Percentiles rank a stretch among this genome's conserved stretches.
Evolutionary conservation across 805 yeast species (phyloP).

Genomic region (Candida arabinofermentans): DNA sequence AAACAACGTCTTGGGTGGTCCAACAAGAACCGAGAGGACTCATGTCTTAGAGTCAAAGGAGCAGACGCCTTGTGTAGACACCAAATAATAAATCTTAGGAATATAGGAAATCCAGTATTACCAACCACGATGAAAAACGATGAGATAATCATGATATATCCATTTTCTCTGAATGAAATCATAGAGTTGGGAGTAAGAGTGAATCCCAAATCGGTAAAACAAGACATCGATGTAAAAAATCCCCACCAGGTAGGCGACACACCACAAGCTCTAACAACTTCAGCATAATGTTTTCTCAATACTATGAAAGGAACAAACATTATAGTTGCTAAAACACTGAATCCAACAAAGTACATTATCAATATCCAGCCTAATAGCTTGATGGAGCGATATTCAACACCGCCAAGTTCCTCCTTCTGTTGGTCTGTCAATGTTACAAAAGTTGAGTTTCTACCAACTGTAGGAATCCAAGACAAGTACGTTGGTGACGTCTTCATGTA

Average conservation of each 20-base stretch:
- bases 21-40: slow-evolving; percentile 77
- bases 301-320: slow-evolving; percentile 62
- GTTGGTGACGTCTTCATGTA: slow-evolving; percentile 42
- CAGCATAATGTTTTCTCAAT: slow-evolving; percentile 37
- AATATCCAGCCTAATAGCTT: slow-evolving; percentile 69
- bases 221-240: slow-evolving; percentile 71
- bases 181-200: slow-evolving; percentile 82
- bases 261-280: slow-evolving; percentile 49
- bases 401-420: slow-evolving; percentile 94
- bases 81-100: slow-evolving; percentile 83
- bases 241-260: slow-evolving; percentile 91
- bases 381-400: slow-evolving; percentile 91
- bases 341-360: slow-evolving; percentile 66
- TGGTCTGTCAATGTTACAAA: slow-evolving; percentile 76
- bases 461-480: slow-evolving; percentile 87
- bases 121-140: slow-evolving; percentile 82
- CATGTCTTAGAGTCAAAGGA: slow-evolving; percentile 59
- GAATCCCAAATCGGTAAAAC: slow-evolving; percentile 82
- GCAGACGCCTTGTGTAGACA: slow-evolving; percentile 60
- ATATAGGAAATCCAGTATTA: slow-evolving; percentile 90
- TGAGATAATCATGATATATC: slow-evolving; percentile 59
- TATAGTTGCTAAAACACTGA: slow-evolving; percentile 54
- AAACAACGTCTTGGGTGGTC: slow-evolving; percentile 98
- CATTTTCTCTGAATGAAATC: slow-evolving; percentile 57
- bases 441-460: slow-evolving; percentile 89